A percentile compares a stretch with the other conserved stretches of the same genome.
phyloP scores from a whole-genome alignment of 1,139 yeast genomes.

The Diutina ranongensis region DNA sequence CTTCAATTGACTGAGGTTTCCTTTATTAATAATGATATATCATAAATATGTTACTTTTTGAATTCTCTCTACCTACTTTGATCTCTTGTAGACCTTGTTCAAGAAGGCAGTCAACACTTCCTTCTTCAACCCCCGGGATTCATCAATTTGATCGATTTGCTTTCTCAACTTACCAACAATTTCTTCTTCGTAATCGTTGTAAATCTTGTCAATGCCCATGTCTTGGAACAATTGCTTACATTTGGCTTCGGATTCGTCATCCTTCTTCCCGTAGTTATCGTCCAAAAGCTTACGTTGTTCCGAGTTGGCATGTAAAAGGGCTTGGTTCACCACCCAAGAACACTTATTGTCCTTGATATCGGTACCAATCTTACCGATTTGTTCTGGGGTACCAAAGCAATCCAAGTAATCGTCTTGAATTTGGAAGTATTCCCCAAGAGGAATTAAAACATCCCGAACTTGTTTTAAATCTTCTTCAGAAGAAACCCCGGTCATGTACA shows the following conservation, averaged over 20 bases:
- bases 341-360: conserved; percentile 98
- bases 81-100: conserved; percentile 86
- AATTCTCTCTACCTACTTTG: too few species aligned
- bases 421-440: conserved; percentile 97
- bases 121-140: conserved; percentile 78
- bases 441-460: conserved; percentile 79
- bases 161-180: conserved; percentile 52
- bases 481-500: conserved; percentile 79
- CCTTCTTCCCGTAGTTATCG: conserved; percentile 81
- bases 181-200: conserved; percentile 73
- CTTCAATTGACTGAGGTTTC: too few species aligned
- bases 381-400: conserved; percentile 95
- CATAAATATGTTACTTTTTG: too few species aligned
- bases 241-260: conserved; percentile 51
- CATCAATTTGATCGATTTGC: conserved; percentile 66
- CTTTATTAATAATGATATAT: too few species aligned
- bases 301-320: conserved; percentile 64
- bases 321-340: conserved; percentile 95
- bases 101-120: conserved; percentile 77
- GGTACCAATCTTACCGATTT: conserved; percentile 97
- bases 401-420: conserved; percentile 96
- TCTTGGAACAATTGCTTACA: conserved; percentile 71
- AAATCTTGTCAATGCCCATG: conserved; percentile 58
- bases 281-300: conserved; percentile 80
- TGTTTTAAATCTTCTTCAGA: conserved; percentile 71